phyloP scores from a whole-genome alignment of 148 eudicot genomes.

The Silene latifolia region DNA sequence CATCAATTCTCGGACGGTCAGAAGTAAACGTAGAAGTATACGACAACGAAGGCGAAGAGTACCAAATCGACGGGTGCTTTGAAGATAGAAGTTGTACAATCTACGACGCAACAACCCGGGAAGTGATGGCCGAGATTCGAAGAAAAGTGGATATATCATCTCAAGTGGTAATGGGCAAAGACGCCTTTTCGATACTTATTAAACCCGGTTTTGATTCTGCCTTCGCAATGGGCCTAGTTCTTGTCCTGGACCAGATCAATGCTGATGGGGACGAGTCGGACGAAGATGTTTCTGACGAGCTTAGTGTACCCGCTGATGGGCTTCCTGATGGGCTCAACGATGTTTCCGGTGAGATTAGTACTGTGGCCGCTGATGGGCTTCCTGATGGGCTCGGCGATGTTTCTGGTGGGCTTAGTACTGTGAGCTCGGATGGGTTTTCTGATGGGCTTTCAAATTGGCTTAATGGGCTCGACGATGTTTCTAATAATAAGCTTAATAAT shows the following conservation, averaged over 20 bases:
- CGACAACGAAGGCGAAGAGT: conserved; percentile 50
- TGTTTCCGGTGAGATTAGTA: too few relatives aligned
- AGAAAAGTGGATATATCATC: conserved; percentile 73
- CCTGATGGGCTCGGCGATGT: background rate
- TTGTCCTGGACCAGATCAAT: conserved; percentile 71
- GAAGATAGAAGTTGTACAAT: conserved; percentile 56
- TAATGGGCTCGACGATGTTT: too few relatives aligned
- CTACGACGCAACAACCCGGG: conserved; percentile 35
- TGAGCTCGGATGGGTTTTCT: background rate
- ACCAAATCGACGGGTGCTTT: conserved; percentile 76
- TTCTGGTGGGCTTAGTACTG: too few relatives aligned
- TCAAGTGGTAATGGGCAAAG: conserved; percentile 67
- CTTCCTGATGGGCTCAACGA: conserved; percentile 7
- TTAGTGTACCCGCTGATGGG: background rate
- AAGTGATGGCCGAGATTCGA: conserved; percentile 62
- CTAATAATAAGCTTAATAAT: too few relatives aligned
- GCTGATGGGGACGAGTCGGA: conserved; percentile 26
- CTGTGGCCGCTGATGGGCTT: background rate
- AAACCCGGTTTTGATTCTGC: conserved; percentile 77
- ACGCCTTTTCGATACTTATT: conserved; percentile 51
- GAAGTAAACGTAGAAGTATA: conserved; percentile 64
- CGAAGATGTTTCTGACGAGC: conserved; percentile 16
- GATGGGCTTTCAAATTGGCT: too few relatives aligned
- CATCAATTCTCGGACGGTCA: conserved; percentile 82
- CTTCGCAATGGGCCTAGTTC: conserved; percentile 84